A percentile compares a stretch with the other conserved stretches of the same genome.
These are phyloP conservation scores for Aspergillus ibericus DNA, from an alignment of 2,329 filamentous ascomycete species.

Conservation along the genomic window DNA sequence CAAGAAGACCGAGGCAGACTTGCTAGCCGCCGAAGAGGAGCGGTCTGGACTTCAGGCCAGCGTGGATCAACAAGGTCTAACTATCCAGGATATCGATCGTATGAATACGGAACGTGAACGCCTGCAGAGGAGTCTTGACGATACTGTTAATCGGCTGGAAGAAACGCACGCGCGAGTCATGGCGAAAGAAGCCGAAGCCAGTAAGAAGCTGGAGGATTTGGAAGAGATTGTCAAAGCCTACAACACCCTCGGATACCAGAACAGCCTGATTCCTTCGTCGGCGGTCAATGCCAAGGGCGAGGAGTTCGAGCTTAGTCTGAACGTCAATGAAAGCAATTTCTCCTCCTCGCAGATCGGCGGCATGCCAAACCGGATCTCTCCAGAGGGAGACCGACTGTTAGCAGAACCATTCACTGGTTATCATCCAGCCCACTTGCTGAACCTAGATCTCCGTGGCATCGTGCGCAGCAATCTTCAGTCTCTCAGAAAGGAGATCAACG, in stretches of 20 bases:
- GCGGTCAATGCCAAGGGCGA: constrained; percentile 81
- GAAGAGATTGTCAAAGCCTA: constrained; percentile 86
- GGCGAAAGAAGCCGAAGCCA: constrained; percentile 86
- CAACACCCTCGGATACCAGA: constrained; percentile 92
- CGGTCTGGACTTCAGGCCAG: constrained; percentile 75
- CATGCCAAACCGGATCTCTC: constrained; percentile 49
- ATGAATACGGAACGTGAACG: constrained; percentile 96
- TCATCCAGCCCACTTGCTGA: constrained; percentile 83
- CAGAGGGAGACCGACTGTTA: constrained; percentile 72
- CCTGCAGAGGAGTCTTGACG: constrained; percentile 83
- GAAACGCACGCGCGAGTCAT: constrained; percentile 79
- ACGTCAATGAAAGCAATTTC: constrained; percentile 80
- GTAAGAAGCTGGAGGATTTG: constrained; percentile 83
- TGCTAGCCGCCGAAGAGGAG: constrained; percentile 80
- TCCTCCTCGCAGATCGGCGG: constrained; percentile 59
- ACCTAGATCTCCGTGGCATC: constrained; percentile 79
- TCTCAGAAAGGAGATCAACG: constrained; percentile 88
- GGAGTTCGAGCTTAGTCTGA: constrained; percentile 81
- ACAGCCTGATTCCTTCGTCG: constrained; percentile 80
- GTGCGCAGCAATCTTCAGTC: constrained; percentile 76
- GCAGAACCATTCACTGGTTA: constrained; percentile 83
- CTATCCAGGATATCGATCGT: constrained; percentile 97
- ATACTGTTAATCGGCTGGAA: constrained; percentile 72
- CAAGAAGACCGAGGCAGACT: constrained; percentile 71
- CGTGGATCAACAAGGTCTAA: constrained; percentile 91